Evolutionary conservation across 1,284 basidiomycete species (phyloP).

Genomic region (Malassezia cuniculi): DNA sequence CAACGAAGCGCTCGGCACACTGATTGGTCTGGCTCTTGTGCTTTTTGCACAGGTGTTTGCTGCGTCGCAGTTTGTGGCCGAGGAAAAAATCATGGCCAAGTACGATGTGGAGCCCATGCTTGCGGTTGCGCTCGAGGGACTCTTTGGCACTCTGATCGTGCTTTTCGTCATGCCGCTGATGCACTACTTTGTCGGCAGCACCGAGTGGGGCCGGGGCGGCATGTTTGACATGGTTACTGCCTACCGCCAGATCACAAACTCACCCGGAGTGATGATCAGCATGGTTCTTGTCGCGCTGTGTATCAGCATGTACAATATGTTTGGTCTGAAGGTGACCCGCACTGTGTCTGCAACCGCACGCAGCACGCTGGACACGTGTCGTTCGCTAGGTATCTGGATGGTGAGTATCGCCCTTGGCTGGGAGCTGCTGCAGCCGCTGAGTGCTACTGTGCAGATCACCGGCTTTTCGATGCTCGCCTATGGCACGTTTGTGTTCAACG

Average conservation of each 20-base stretch:
- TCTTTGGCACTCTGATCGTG: slow-evolving; percentile 74
- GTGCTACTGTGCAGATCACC: slow-evolving; percentile 68
- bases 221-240: slow-evolving; percentile 87
- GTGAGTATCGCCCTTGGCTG: slow-evolving; percentile 54
- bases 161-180: slow-evolving; percentile 62
- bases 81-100: slow-evolving; percentile 64
- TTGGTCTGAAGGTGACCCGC: slow-evolving; percentile 76
- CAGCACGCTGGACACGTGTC: slow-evolving; percentile 77
- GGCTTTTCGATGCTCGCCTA: slow-evolving; percentile 85
- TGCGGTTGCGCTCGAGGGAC: slow-evolving; percentile 85
- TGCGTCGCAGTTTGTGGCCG: slow-evolving; percentile 82
- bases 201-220: slow-evolving; percentile 52
- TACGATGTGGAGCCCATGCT: slow-evolving; percentile 80
- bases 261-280: slow-evolving; percentile 63
- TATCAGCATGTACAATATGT: slow-evolving; percentile 92
- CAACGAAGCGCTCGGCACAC: slow-evolving; percentile 18
- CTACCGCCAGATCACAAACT: slow-evolving; percentile 73
- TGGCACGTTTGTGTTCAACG: slow-evolving; percentile 47
- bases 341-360: slow-evolving; percentile 45
- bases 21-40: slow-evolving; percentile 67
- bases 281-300: slow-evolving; percentile 52
- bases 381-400: slow-evolving; percentile 70
- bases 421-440: slow-evolving; percentile 73
- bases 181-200: slow-evolving; percentile 49
- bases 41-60: slow-evolving; percentile 94